phyloP scores from a whole-genome alignment of 768 basidiomycete genomes.

The Podaxis rugospora region DNA sequence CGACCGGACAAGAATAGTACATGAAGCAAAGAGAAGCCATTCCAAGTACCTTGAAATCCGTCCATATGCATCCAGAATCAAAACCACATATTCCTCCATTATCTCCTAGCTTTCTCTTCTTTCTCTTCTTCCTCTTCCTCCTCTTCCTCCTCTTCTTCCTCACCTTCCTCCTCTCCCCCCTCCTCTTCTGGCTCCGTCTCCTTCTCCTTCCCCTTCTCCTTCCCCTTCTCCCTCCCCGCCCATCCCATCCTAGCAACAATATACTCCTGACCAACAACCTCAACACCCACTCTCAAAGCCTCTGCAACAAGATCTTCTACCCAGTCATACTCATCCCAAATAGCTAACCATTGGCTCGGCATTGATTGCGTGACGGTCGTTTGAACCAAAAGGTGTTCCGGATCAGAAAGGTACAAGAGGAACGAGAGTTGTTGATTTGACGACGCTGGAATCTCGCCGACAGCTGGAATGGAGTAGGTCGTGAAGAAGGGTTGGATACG shows the following conservation, averaged over 20 bases:
- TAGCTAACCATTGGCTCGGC: constrained; percentile 79
- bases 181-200: constrained; percentile 13
- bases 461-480: constrained; percentile 39
- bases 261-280: constrained; percentile 91
- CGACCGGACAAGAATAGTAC: neutral
- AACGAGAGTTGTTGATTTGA: constrained; percentile 58
- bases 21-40: neutral
- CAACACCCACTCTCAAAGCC: constrained; percentile 75
- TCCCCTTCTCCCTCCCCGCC: constrained; percentile 35
- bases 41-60: neutral
- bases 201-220: constrained; percentile 7
- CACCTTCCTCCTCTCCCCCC: constrained; percentile 19
- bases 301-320: constrained; percentile 95
- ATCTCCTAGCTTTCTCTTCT: neutral
- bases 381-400: constrained; percentile 70
- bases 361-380: constrained; percentile 81
- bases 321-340: constrained; percentile 94
- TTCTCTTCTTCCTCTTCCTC: constrained; percentile 11
- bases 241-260: constrained; percentile 85
- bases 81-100: neutral
- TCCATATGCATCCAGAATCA: neutral
- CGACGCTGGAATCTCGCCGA: constrained; percentile 28
- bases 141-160: constrained; percentile 21
- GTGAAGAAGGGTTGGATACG: constrained; percentile 87
- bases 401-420: constrained; percentile 70